Base-by-base conservation (phyloP, 148 eudicot genomes). In the Cornus kousa region DNA sequence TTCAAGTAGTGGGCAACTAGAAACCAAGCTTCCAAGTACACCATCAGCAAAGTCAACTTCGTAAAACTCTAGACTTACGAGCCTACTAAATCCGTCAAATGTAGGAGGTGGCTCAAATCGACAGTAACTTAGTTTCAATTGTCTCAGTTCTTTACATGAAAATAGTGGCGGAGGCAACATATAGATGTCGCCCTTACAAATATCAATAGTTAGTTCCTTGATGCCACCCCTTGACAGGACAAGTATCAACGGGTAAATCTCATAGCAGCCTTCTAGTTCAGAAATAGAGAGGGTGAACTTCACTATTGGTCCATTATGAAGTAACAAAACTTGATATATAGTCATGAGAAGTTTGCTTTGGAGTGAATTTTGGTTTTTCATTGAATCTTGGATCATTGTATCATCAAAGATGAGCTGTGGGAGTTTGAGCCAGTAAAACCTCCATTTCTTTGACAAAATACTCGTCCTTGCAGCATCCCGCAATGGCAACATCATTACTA, bases 401-500 rank as follows among this genome's bases (percentile, higher is more conserved):
- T 88, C 90, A 81, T 73, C 78, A 62, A 85, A 85, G 67, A 70
- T 77, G 81, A 88, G 88, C 28, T 83, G 82, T 40, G 85, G 85
- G 77, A 88, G 70, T 73, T 78, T 77, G 71, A 87, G 83, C 90
- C 90, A 87, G 64, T 80, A 82, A 75, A 83, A 87, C 74, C 90
- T 77, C 90, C 90, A 87, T 81, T 79, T 87, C 57, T 76, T 81
- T 1, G 90, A 85, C 55, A 87, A 74, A 39, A 86, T 69, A 80
- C 90, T 87, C 12, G 83, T 85, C 68, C 82, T 83, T 67, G 85
- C 83, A 70, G 88, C 88, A 83, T 87, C 90, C 46, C 88, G 77
- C 39, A 87, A 67, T 37, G 90, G 90, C 16, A 87, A 62, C 40
- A 77, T 74, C 19, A 80, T 16, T n/a, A 87, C 83, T n/a, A 87